Conservation (phyloP, 2,329 filamentous ascomycete species). For the Xylaria sp. region DNA sequence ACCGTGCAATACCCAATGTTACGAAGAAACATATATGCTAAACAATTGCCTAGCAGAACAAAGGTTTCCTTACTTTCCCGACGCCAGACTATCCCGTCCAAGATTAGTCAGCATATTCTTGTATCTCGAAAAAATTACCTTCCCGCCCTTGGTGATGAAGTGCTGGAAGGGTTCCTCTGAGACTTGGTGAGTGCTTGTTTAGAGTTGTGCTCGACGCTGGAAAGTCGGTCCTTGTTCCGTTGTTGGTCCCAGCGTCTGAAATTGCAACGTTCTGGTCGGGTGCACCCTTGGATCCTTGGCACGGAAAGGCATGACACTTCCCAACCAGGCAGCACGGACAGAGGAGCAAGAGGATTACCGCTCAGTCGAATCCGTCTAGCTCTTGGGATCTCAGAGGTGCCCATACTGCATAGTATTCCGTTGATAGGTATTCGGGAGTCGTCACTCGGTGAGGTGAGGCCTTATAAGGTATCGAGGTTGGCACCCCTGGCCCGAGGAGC, state of each 20-base stretch:
- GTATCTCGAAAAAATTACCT: slow-evolving; percentile 6
- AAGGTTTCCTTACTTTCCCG: slow-evolving; percentile 1
- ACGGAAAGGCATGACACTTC: slow-evolving; percentile 21
- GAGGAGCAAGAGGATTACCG: slow-evolving; percentile 13
- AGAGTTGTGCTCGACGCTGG: slow-evolving; percentile 14
- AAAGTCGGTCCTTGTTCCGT: slow-evolving; percentile 32
- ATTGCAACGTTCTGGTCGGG: slow-evolving; percentile 25
- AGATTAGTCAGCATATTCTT: background rate
- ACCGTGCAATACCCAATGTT: slow-evolving; percentile 1
- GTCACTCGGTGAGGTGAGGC: slow-evolving; percentile 13
- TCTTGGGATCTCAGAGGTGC: slow-evolving; percentile 2
- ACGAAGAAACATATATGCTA: background rate
- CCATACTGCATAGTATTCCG: slow-evolving; percentile 7
- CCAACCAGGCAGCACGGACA: slow-evolving; percentile 18
- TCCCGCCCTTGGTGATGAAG: slow-evolving; percentile 4
- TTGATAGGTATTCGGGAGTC: slow-evolving; percentile 8
- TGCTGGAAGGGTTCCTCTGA: background rate
- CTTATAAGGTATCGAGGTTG: slow-evolving; percentile 3
- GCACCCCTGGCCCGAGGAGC: background rate
- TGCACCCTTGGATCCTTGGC: slow-evolving; percentile 26
- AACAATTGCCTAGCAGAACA: slow-evolving; percentile 6
- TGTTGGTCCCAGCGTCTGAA: slow-evolving; percentile 20
- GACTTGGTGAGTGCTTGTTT: background rate
- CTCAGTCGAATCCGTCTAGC: slow-evolving; percentile 13
- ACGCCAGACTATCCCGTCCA: background rate